Evolutionary conservation across 2,329 filamentous ascomycete species (phyloP).

Genomic region (Epichloe coenophiala): DNA sequence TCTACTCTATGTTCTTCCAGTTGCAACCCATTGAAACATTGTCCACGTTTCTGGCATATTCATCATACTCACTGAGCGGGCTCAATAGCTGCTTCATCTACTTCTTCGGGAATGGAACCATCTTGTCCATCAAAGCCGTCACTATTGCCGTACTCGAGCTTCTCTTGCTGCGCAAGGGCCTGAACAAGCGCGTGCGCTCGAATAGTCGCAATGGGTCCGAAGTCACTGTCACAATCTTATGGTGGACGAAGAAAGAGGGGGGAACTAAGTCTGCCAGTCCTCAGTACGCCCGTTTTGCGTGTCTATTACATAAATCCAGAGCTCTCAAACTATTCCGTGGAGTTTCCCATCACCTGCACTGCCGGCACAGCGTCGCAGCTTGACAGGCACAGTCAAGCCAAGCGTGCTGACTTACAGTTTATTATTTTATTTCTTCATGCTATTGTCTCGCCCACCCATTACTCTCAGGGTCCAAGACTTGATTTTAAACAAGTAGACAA

Average conservation of each 20-base stretch:
- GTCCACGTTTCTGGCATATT: neutral
- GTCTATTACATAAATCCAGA: conserved; percentile 8
- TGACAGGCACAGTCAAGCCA: neutral
- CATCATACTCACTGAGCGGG: conserved; percentile 1
- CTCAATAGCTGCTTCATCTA: conserved; percentile 29
- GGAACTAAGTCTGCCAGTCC: conserved; percentile 1
- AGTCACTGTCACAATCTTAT: neutral
- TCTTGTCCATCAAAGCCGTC: conserved; percentile 36
- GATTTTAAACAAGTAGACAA: conserved; percentile 1
- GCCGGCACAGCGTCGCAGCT: neutral
- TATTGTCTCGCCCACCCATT: neutral
- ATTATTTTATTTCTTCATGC: conserved; percentile 1
- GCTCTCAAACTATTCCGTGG: conserved; percentile 1
- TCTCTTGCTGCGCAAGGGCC: conserved; percentile 90
- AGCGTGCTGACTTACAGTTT: neutral
- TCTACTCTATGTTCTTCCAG: conserved; percentile 3
- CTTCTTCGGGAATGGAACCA: conserved; percentile 33
- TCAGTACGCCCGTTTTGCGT: conserved; percentile 5
- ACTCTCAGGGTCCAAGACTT: neutral
- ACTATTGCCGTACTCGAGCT: conserved; percentile 45
- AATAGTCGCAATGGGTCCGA: too few relatives aligned
- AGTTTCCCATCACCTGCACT: neutral
- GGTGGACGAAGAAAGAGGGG: neutral
- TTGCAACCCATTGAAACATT: conserved; percentile 1
- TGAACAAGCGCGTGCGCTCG: conserved; percentile 29